Percentiles rank a stretch among this genome's conserved stretches.
These are phyloP conservation scores for Larix sibirica DNA, from an alignment of 83 land plant genomes.

Conservation along the genomic window DNA sequence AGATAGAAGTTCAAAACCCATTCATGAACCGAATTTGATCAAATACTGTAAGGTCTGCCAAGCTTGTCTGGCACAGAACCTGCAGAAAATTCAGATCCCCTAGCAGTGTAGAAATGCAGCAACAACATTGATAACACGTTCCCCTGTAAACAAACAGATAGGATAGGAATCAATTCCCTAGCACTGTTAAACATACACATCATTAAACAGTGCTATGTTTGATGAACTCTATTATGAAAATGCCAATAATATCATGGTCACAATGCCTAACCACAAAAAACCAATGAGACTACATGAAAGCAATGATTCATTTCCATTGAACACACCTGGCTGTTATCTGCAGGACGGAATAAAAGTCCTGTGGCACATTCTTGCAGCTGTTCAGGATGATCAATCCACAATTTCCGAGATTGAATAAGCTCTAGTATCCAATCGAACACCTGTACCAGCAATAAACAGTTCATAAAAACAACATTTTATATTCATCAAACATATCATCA, in stretches of 20 bases:
- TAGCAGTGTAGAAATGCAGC: constrained; percentile 14
- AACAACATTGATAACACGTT: constrained; percentile 10
- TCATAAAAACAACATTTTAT: not conserved
- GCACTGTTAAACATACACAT: not conserved
- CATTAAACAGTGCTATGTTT: not conserved
- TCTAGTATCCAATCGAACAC: constrained; percentile 18
- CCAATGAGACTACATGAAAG: not conserved
- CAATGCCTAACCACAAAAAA: not conserved
- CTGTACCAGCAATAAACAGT: constrained; percentile 3
- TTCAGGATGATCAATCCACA: constrained; percentile 18
- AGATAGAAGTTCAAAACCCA: too few species aligned
- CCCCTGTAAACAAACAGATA: constrained; percentile 6
- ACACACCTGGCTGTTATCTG: constrained; percentile 11
- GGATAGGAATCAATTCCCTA: not conserved
- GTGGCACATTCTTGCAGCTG: constrained; percentile 18
- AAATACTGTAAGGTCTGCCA: too few species aligned
- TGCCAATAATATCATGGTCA: not conserved
- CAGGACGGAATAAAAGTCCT: constrained; percentile 14
- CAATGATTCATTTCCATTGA: not conserved
- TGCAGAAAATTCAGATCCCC: not conserved
- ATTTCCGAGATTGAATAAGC: constrained; percentile 16
- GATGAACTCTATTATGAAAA: not conserved
- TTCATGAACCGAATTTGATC: too few species aligned
- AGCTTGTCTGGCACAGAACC: not conserved
- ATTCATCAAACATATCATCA: not conserved